Percentiles rank a stretch among this genome's conserved stretches.
phyloP scores from a whole-genome alignment of 2,329 filamentous ascomycete genomes.

The Alternaria rosae region DNA sequence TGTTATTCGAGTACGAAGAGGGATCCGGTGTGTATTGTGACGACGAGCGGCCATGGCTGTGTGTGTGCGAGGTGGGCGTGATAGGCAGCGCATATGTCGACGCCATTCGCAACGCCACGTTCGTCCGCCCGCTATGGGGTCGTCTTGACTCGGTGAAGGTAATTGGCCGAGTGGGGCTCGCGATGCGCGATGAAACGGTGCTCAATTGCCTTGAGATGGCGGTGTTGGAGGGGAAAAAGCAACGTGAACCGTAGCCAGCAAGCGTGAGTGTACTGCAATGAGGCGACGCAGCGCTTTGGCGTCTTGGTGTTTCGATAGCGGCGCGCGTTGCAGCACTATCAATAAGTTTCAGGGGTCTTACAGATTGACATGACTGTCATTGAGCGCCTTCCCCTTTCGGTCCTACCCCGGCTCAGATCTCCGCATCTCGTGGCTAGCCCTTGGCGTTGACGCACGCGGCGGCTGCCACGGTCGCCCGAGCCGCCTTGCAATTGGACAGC shows the following conservation, averaged over 20 bases:
- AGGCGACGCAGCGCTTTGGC: slow-evolving; percentile 18
- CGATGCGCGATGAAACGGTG: not conserved
- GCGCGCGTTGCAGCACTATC: slow-evolving; percentile 15
- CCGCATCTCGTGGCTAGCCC: slow-evolving; percentile 19
- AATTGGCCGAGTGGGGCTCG: slow-evolving; percentile 7
- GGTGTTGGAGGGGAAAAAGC: slow-evolving; percentile 1
- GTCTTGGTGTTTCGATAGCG: slow-evolving; percentile 16
- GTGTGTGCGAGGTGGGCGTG: slow-evolving; percentile 40
- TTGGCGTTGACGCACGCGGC: slow-evolving; percentile 15
- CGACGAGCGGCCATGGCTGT: slow-evolving; percentile 50
- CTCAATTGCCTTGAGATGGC: slow-evolving; percentile 1
- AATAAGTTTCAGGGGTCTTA: slow-evolving; percentile 31
- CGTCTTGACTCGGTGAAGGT: slow-evolving; percentile 26
- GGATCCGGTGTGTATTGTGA: slow-evolving; percentile 45
- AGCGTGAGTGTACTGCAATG: slow-evolving; percentile 6
- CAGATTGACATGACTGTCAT: slow-evolving; percentile 18
- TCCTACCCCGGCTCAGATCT: slow-evolving; percentile 21
- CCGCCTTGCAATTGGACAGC: slow-evolving; percentile 23
- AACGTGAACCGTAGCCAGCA: slow-evolving; percentile 2
- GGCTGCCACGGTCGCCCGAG: slow-evolving; percentile 21
- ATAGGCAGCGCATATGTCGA: slow-evolving; percentile 56
- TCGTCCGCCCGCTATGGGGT: slow-evolving; percentile 22
- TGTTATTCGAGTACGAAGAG: slow-evolving; percentile 28
- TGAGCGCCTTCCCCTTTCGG: slow-evolving; percentile 25
- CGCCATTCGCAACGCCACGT: slow-evolving; percentile 47